Evolutionary conservation across 2,329 filamentous ascomycete genomes (phyloP).

Genomic region (Arthrobotrys conoides): DNA sequence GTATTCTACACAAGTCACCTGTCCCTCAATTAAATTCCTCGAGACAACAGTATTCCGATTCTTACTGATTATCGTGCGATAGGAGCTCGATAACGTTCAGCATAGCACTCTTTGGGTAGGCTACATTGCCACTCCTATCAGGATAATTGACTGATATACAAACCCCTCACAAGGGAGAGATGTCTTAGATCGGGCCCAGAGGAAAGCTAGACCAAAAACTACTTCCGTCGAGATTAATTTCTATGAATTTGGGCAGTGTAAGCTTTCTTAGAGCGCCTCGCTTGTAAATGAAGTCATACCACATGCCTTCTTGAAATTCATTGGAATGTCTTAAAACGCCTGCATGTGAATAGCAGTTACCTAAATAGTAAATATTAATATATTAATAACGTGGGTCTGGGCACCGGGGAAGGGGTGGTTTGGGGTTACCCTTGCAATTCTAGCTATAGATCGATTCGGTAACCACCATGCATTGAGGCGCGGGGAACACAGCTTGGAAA

Average conservation of each 20-base stretch:
- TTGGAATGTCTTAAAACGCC: constrained; percentile 13
- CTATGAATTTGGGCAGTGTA: not conserved
- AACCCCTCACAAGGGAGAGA: constrained; percentile 17
- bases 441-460: constrained; percentile 42
- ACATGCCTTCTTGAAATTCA: constrained; percentile 52
- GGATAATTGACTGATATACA: constrained; percentile 38
- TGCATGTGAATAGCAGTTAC: constrained; percentile 59
- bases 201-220: constrained; percentile 2
- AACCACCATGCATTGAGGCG: constrained; percentile 33
- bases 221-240: constrained; percentile 17
- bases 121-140: constrained; percentile 13
- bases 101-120: constrained; percentile 3
- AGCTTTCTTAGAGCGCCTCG: constrained; percentile 15
- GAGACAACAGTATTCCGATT: constrained; percentile 3
- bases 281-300: constrained; percentile 57
- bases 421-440: constrained; percentile 25
- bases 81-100: constrained; percentile 6
- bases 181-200: constrained; percentile 40
- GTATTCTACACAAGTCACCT: constrained; percentile 22
- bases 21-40: not conserved
- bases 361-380: constrained; percentile 40
- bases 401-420: not conserved
- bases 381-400: constrained; percentile 31
- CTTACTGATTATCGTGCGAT: not conserved
- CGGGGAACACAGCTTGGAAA: constrained; percentile 34